Base-by-base conservation (phyloP, 805 yeast genomes). In the Barnettozyma californica region DNA sequence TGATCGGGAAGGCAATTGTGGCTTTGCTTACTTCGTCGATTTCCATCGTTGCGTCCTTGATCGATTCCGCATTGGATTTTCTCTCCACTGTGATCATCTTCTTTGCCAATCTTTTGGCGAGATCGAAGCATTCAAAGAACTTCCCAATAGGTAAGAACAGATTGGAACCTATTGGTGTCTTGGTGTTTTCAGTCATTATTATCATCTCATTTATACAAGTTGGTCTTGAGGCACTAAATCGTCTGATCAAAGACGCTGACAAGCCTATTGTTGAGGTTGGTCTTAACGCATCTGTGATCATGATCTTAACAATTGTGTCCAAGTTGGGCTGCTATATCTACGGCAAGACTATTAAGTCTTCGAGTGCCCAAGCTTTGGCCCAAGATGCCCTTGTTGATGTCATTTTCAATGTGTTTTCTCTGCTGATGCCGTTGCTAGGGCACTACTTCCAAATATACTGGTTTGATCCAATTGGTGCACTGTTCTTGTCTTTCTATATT, bases 341-440 rank as follows among this genome's bases (percentile, higher is more conserved):
- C 79, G 86, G 92, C 60, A 68, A 75, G 36, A 65, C 70, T 13
- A 75, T 84, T 51, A 67, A 73, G 16, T 82, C 88, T 14, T 76
- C 84, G 16, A 80, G 90, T 0, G 83, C 87, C 2, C 84, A 81
- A 59, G 95, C 95, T 0, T 68, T 86, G 47, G 87, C 91, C 2
- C 92, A 85, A 63, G 95, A 87, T 65, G 94, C 94, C 0, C 71
- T 75, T 65, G 86, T 91, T 1, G 95, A 87, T 63, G 77, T 86
- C 29, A 75, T 85, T 3, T 86, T 86, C 71, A 87, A 87, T 66
- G 58, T 74, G 1, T 83, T 84, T 39, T 85, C 94, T 1, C 73
- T 87, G 23, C 52, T 86, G 14, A 84, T 86, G 73, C 95, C 95
- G 0, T 53, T 82, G 0, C 39, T 76, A 1, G 92, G 92, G 1